These are phyloP conservation scores for Sporothrix schenckii DNA, from an alignment of 2,329 filamentous ascomycete species.

Conservation along the genomic window DNA sequence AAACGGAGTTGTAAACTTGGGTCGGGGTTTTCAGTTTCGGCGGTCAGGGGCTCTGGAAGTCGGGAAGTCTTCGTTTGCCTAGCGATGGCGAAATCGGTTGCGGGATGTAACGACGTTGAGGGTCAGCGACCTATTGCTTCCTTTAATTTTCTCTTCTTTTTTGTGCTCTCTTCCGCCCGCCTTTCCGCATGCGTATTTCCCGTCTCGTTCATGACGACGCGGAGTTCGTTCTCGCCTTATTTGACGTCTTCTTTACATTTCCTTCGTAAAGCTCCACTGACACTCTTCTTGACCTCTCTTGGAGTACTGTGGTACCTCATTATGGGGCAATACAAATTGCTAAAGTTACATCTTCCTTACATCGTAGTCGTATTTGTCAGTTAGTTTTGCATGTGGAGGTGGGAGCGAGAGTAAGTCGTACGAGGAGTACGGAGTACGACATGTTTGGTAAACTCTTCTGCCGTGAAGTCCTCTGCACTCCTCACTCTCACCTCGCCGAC, in stretches of 20 bases:
- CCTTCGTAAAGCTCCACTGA: background rate
- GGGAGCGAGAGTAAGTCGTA: too few species aligned
- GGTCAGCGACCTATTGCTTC: background rate
- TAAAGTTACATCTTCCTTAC: too few species aligned
- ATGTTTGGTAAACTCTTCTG: too few species aligned
- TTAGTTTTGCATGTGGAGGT: too few species aligned
- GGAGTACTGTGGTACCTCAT: too few species aligned
- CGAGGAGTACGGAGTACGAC: too few species aligned
- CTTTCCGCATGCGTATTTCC: background rate
- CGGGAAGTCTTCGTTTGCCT: background rate
- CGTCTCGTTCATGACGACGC: background rate
- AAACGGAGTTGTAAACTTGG: too few species aligned
- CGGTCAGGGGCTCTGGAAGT: background rate
- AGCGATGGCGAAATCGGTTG: constrained; percentile 18
- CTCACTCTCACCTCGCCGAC: background rate
- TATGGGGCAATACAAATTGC: too few species aligned
- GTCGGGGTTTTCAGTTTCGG: too few species aligned
- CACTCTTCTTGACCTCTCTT: background rate
- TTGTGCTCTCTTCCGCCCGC: background rate
- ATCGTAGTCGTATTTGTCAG: too few species aligned
- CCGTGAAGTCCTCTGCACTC: too few species aligned
- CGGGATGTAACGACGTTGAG: constrained; percentile 15
- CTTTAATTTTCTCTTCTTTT: background rate
- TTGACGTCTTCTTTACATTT: background rate
- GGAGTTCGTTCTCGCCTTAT: background rate